phyloP scores from a whole-genome alignment of 164 flowering plant species.

The Nymphaea colorata region DNA sequence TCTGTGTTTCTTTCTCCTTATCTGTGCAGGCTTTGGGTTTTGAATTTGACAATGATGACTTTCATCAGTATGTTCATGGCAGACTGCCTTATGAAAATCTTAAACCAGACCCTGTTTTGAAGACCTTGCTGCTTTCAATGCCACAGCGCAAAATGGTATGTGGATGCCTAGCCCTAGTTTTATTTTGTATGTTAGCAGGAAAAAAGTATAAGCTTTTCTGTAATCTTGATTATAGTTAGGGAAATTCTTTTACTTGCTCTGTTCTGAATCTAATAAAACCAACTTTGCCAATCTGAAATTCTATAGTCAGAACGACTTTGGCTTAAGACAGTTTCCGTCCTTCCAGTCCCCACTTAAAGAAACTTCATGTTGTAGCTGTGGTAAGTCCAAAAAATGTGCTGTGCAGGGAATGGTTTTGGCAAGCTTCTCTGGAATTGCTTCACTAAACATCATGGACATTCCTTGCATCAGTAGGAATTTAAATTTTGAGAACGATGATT shows the following conservation, averaged over 20 bases:
- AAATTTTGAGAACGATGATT: no score
- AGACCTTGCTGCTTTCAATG: conserved; percentile 69
- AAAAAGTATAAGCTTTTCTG: not conserved
- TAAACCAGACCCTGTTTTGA: conserved; percentile 72
- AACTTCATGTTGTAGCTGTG: no score
- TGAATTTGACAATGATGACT: conserved; percentile 78
- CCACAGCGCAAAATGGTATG: conserved; percentile 87
- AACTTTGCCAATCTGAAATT: no score
- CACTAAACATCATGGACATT: no score
- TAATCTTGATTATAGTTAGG: not conserved
- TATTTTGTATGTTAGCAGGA: not conserved
- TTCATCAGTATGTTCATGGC: conserved; percentile 81
- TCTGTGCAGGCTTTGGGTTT: conserved; percentile 62
- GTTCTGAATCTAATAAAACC: not conserved
- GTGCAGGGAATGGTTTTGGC: no score
- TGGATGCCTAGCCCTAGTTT: not conserved
- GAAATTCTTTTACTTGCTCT: not conserved
- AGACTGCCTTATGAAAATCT: conserved; percentile 63
- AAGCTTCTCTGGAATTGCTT: no score
- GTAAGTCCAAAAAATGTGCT: no score
- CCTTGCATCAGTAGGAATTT: no score
- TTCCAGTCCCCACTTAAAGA: no score
- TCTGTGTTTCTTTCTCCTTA: not conserved
- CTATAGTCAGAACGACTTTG: not conserved
- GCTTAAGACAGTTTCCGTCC: not conserved